phyloP scores from a whole-genome alignment of 345 rosid species.

The Salix dunnii region DNA sequence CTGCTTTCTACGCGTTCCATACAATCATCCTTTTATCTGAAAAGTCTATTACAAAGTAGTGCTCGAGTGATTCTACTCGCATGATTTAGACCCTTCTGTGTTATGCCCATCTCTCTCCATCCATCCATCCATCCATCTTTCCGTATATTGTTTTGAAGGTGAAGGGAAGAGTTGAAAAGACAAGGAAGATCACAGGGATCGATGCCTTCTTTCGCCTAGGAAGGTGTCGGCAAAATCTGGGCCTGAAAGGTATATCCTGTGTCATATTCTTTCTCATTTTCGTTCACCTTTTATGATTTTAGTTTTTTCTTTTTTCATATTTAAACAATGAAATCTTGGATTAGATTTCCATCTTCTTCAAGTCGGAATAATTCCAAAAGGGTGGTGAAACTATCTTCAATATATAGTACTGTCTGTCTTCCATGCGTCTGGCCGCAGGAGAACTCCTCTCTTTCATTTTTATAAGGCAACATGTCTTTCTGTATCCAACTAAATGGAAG shows the following conservation, averaged over 20 bases:
- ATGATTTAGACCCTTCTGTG: slow-evolving; percentile 25
- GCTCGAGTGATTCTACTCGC: slow-evolving; percentile 29
- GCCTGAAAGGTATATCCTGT: slow-evolving; percentile 36
- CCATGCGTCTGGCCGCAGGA: no score
- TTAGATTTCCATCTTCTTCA: neutral
- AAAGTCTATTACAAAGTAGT: slow-evolving; percentile 8
- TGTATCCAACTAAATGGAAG: neutral
- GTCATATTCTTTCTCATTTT: slow-evolving; percentile 33
- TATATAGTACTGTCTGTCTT: no score
- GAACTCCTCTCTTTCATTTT: no score
- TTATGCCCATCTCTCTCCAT: neutral
- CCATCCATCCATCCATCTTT: neutral
- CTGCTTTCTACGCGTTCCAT: slow-evolving; percentile 33
- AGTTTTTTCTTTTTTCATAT: no score
- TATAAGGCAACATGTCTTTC: no score
- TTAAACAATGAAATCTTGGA: no score
- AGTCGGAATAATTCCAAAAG: no score
- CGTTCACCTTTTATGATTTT: neutral
- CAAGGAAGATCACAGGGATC: slow-evolving; percentile 10
- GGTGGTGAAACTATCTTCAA: no score
- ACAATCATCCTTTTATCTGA: slow-evolving; percentile 22
- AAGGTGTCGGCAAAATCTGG: slow-evolving; percentile 15
- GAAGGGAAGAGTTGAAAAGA: neutral
- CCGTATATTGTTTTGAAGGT: neutral
- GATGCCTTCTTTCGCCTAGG: slow-evolving; percentile 29